Conservation (phyloP, 1,139 yeast genomes). For the Debaryomyces sp. region DNA sequence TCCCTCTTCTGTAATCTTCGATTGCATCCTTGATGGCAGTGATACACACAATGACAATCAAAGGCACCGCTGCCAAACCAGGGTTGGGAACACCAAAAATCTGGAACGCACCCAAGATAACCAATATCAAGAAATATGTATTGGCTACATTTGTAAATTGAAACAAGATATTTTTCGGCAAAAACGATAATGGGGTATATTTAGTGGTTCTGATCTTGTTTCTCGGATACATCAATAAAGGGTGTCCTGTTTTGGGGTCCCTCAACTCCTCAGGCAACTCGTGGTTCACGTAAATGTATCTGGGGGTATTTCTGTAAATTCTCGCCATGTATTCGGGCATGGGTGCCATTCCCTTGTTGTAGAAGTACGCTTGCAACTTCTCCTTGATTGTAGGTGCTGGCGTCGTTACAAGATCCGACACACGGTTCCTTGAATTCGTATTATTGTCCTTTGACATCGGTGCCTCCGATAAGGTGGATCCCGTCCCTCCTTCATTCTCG, state of each 20-base stretch:
- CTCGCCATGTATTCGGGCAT: constrained; percentile 41
- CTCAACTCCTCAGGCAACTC: constrained; percentile 35
- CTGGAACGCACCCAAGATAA: constrained; percentile 82
- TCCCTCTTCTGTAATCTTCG: constrained; percentile 87
- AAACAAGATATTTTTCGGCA: constrained; percentile 78
- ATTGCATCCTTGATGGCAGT: constrained; percentile 93
- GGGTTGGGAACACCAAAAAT: constrained; percentile 92
- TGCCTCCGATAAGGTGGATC: constrained; percentile 2
- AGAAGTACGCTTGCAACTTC: constrained; percentile 31
- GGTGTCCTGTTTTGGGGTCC: constrained; percentile 53
- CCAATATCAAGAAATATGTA: constrained; percentile 77
- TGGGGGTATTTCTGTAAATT: constrained; percentile 38
- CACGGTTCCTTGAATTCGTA: constrained; percentile 3
- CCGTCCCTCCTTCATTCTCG: constrained; percentile 2
- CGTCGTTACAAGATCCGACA: constrained; percentile 27
- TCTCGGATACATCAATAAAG: constrained; percentile 63
- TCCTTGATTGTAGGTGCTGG: constrained; percentile 37
- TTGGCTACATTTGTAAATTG: constrained; percentile 94
- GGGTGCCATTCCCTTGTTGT: constrained; percentile 31
- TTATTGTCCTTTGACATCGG: constrained; percentile 4
- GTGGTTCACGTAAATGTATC: constrained; percentile 42
- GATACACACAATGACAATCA: constrained; percentile 84
- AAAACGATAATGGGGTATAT: constrained; percentile 85
- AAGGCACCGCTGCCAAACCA: constrained; percentile 89
- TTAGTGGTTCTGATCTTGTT: constrained; percentile 96